Evolutionary conservation across 1,284 basidiomycete genomes (phyloP).

Genomic region (Trametes polyzona): DNA sequence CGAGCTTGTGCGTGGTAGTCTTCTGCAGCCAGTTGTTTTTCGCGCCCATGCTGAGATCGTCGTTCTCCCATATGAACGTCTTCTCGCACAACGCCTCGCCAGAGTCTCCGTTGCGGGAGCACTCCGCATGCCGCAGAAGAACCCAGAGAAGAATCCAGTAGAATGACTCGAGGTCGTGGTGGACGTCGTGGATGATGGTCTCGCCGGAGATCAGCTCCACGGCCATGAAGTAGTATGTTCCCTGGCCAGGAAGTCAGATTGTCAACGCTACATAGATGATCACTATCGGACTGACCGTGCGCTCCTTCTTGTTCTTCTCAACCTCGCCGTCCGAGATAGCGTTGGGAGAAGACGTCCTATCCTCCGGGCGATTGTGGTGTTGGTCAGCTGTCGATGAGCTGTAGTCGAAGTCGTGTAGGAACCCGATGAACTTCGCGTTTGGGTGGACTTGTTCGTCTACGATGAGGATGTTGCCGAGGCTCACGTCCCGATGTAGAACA

Average conservation of each 20-base stretch:
- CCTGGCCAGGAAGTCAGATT: not conserved
- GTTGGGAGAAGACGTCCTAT: no score
- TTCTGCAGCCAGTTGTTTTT: no score
- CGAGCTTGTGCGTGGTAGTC: no score
- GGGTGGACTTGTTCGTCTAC: not conserved
- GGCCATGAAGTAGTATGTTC: slow-evolving; percentile 15
- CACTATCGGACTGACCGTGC: slow-evolving; percentile 1
- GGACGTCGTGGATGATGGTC: not conserved
- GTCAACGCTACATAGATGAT: not conserved
- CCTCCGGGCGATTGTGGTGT: not conserved
- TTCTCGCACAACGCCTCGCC: no score
- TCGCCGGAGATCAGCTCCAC: not conserved
- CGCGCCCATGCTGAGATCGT: no score
- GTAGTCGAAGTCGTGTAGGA: slow-evolving; percentile 18
- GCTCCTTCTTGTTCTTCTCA: not conserved
- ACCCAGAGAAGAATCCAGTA: slow-evolving; percentile 20
- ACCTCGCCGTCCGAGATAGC: not conserved
- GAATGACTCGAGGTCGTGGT: slow-evolving; percentile 16
- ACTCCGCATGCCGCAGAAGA: slow-evolving; percentile 9
- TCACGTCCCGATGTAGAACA: slow-evolving; percentile 21
- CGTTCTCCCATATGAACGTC: no score
- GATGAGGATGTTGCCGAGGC: slow-evolving; percentile 17
- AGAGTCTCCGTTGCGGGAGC: no score
- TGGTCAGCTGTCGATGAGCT: not conserved
- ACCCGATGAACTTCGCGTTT: not conserved